phyloP scores from a whole-genome alignment of 2,329 filamentous ascomycete species.

The Cladosporium cucumerinum region DNA sequence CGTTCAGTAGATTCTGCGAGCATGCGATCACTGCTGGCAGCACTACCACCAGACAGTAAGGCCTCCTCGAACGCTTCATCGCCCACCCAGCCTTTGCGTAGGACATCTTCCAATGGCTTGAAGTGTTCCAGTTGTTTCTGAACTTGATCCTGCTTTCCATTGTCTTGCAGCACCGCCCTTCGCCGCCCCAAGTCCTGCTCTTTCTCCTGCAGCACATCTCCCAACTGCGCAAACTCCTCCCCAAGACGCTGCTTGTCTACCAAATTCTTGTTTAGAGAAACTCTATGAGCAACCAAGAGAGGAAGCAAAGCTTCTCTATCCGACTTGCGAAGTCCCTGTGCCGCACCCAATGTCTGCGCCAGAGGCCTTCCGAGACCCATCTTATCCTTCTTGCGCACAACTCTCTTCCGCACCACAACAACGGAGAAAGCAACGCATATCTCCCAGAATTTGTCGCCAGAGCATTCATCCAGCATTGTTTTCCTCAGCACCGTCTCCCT shows the following conservation, averaged over 20 bases:
- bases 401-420: constrained; percentile 68
- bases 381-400: constrained; percentile 47
- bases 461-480: constrained; percentile 96
- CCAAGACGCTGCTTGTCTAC: constrained; percentile 59
- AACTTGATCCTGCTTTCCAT: background rate
- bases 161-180: background rate
- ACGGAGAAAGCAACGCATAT: constrained; percentile 80
- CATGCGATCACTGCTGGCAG: constrained; percentile 57
- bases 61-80: constrained; percentile 70
- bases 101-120: constrained; percentile 51
- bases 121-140: constrained; percentile 31
- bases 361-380: constrained; percentile 33
- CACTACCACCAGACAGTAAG: constrained; percentile 64
- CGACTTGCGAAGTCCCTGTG: constrained; percentile 31
- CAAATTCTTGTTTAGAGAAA: constrained; percentile 59
- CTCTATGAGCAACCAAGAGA: constrained; percentile 70
- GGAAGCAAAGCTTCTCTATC: constrained; percentile 51
- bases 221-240: constrained; percentile 60
- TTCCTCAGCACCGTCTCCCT: constrained; percentile 79
- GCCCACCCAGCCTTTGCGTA: constrained; percentile 75
- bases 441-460: constrained; percentile 85
- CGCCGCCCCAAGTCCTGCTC: constrained; percentile 52
- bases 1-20: constrained; percentile 46
- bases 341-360: constrained; percentile 51
- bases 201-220: constrained; percentile 45